Evolutionary conservation across 495 filamentous ascomycete genomes (phyloP).

Genomic region (Penicillium mononematosum): DNA sequence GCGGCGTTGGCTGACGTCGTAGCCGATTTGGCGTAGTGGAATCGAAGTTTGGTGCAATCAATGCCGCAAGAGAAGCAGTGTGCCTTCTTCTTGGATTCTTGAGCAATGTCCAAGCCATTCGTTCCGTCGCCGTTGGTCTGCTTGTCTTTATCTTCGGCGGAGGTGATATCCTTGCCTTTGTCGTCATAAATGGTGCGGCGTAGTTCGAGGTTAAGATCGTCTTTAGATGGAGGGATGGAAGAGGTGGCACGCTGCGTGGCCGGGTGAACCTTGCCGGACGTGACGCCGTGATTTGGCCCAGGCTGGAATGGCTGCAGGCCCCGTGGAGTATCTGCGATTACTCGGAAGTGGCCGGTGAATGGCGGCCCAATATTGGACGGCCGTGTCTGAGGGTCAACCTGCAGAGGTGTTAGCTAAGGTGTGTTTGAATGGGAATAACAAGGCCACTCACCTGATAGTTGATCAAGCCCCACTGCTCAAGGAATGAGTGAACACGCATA

Average conservation of each 20-base stretch:
- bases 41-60: conserved; percentile 89
- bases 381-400: conserved; percentile 94
- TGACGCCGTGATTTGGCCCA: conserved; percentile 68
- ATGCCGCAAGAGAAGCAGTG: conserved; percentile 89
- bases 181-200: conserved; percentile 94
- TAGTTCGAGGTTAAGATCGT: conserved; percentile 82
- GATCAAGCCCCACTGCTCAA: conserved; percentile 99
- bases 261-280: conserved; percentile 68
- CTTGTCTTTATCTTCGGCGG: conserved; percentile 59
- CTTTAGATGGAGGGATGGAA: conserved; percentile 64
- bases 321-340: conserved; percentile 90
- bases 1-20: conserved; percentile 56
- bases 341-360: conserved; percentile 94
- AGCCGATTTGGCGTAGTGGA: conserved; percentile 71
- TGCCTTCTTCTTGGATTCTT: conserved; percentile 65
- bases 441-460: conserved; percentile 80
- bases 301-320: conserved; percentile 95
- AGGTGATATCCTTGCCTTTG: conserved; percentile 76
- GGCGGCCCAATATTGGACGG: conserved; percentile 95
- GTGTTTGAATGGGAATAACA: neutral
- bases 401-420: conserved; percentile 11
- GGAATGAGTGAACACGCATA: conserved; percentile 95
- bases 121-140: conserved; percentile 72
- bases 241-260: conserved; percentile 75
- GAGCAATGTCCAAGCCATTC: conserved; percentile 60